phyloP scores from a whole-genome alignment of 73 alveolate species.

The Loxodes magnus region DNA sequence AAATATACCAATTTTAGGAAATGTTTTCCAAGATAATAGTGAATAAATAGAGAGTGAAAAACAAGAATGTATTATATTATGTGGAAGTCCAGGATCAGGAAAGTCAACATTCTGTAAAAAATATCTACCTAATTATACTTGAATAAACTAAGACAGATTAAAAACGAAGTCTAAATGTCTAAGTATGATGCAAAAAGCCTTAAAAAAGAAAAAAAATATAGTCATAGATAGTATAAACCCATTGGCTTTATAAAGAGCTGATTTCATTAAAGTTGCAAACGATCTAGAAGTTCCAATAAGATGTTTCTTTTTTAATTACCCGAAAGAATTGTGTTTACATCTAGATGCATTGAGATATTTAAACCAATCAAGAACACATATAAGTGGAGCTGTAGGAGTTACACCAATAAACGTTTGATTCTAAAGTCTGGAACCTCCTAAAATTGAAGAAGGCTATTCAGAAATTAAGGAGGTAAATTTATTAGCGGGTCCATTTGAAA shows the following conservation, averaged over 20 bases:
- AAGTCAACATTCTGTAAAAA: constrained; percentile 82
- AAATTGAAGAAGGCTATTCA: constrained; percentile 62
- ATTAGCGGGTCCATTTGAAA: constrained; percentile 90
- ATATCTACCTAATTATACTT: constrained; percentile 55
- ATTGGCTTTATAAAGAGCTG: constrained; percentile 48
- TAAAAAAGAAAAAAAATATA: constrained; percentile 57
- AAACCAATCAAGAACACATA: constrained; percentile 69
- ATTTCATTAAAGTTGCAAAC: constrained; percentile 58
- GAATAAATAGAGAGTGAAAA: no score
- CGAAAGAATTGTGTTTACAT: constrained; percentile 77
- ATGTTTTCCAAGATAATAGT: no score
- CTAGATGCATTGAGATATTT: constrained; percentile 66
- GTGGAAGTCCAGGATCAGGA: constrained; percentile 95
- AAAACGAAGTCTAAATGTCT: constrained; percentile 75
- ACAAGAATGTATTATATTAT: constrained; percentile 45
- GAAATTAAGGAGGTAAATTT: constrained; percentile 65
- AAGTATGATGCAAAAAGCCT: constrained; percentile 54
- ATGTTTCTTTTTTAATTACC: constrained; percentile 54
- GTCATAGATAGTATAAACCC: constrained; percentile 90
- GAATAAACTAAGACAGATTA: constrained; percentile 88
- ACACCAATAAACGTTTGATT: constrained; percentile 78
- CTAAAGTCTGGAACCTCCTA: constrained; percentile 69
- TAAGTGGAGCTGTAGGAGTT: constrained; percentile 62
- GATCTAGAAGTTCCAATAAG: constrained; percentile 58
- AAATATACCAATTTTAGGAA: no score